These are phyloP conservation scores for Tetracladium marchalianum DNA, from an alignment of 495 filamentous ascomycete species.

Conservation along the genomic window DNA sequence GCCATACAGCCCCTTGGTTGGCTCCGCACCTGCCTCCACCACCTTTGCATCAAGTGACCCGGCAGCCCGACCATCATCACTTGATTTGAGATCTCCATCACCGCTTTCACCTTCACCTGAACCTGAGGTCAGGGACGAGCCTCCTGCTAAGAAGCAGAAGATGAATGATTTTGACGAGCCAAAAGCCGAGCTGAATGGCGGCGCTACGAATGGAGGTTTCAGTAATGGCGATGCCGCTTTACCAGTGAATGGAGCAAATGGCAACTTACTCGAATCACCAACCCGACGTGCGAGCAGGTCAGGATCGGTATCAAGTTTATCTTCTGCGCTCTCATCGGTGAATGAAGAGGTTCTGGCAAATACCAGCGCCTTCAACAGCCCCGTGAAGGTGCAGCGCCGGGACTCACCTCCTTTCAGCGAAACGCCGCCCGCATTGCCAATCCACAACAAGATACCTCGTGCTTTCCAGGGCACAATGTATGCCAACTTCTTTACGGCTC, in stretches of 20 bases:
- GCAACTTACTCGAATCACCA: not conserved
- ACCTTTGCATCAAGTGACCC: slow-evolving; percentile 2
- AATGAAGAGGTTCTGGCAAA: slow-evolving; percentile 24
- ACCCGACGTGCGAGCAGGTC: slow-evolving; percentile 4
- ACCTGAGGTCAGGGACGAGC: slow-evolving; percentile 11
- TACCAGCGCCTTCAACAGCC: no score
- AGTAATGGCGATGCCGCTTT: not conserved
- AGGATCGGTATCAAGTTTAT: slow-evolving; percentile 27
- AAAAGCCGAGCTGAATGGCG: slow-evolving; percentile 5
- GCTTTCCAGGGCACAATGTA: slow-evolving; percentile 20
- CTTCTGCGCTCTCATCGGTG: slow-evolving; percentile 28
- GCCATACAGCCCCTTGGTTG: not conserved
- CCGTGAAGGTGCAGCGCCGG: slow-evolving; percentile 1
- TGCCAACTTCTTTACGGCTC: slow-evolving; percentile 19
- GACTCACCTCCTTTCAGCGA: not conserved
- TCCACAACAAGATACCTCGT: slow-evolving; percentile 16
- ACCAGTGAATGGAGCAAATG: slow-evolving; percentile 1
- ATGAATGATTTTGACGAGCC: slow-evolving; percentile 14
- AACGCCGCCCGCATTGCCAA: not conserved
- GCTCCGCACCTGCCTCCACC: not conserved
- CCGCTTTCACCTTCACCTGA: slow-evolving; percentile 12
- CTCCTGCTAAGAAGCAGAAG: slow-evolving; percentile 28
- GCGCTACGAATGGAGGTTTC: not conserved
- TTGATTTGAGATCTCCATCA: slow-evolving; percentile 13
- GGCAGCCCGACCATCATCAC: slow-evolving; percentile 1